Base-by-base conservation (phyloP, 352 stramenopile genomes). In the Phytophthora pini region DNA sequence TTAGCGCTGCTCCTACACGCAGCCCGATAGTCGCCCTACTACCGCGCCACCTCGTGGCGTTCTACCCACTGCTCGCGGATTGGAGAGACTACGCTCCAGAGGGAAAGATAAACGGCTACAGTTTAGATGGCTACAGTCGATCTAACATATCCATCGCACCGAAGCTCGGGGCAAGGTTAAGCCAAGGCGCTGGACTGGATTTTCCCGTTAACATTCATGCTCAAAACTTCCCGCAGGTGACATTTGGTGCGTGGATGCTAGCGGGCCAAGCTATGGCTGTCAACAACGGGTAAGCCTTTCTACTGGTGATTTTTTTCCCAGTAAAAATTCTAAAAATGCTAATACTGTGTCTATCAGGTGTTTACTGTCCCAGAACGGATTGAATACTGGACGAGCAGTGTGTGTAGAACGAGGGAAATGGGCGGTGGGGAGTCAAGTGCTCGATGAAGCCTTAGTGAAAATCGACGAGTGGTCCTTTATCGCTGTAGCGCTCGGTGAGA, bases 311-410 rank as follows among this genome's bases (percentile, higher is more conserved):
- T 36, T 36, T 12, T 36, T 13, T 11, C 3, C 24, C 24, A 4
- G 24, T 26, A 26, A 26, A 9, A 11, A 4, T 13, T 12, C 31
- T 36, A 36, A 36, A 7, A 13, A 12, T 36, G 31, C 10, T 13
- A 9, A 7, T 56, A 3, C 58, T 24, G 10, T 54, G n/a, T 31
- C 10, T 13, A 8, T 70, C 40, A 84, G 75, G 1, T 89, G 80
- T 56, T 45, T 87, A 4, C 15, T 87, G 5, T 89, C 80, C 0
- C 77, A 87, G 64, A 66, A 75, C 41, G 80, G 80, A 5, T 76
- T 56, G 4, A 56, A 26, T 41, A 27, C 49, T 31, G 80, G 78
- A 7, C 72, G 80, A 12, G 58, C 77, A 12, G 12, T 87, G 8
- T 89, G 80, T 53, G 34, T 85, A 2, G 24, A 71, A 10, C 43